phyloP scores from a whole-genome alignment of 768 basidiomycete genomes.

The Boletus sensibilis region DNA sequence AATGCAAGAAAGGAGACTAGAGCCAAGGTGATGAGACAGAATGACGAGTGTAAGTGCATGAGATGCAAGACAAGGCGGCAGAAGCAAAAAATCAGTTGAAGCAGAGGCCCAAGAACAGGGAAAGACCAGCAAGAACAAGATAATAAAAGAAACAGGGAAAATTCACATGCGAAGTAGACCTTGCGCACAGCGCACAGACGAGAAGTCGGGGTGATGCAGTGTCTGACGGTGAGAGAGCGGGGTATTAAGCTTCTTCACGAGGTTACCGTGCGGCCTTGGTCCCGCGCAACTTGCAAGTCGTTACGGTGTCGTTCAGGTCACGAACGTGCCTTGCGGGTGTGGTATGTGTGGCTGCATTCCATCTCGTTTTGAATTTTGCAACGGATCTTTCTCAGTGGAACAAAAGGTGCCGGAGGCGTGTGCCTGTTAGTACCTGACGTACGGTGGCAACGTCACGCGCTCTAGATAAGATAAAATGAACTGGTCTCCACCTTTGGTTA shows the following conservation, averaged over 20 bases:
- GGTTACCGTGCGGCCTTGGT: slow-evolving; percentile 15
- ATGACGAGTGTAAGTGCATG: slow-evolving; percentile 7
- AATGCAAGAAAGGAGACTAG: slow-evolving; percentile 12
- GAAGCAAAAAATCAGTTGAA: background rate
- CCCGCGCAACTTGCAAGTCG: background rate
- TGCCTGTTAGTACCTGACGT: no score
- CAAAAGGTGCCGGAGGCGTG: background rate
- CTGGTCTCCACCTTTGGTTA: no score
- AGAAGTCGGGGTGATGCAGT: background rate
- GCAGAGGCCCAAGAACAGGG: background rate
- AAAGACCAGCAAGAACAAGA: background rate
- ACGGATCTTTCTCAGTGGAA: background rate
- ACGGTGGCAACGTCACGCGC: background rate
- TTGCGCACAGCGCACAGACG: slow-evolving; percentile 3
- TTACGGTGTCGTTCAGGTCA: background rate
- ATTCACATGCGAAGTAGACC: slow-evolving; percentile 1
- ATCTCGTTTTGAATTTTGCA: background rate
- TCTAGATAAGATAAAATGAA: slow-evolving; percentile 11
- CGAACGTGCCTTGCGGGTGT: slow-evolving; percentile 6
- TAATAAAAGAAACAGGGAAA: background rate
- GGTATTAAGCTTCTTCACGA: slow-evolving; percentile 20
- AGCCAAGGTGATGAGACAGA: background rate
- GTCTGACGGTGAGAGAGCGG: slow-evolving; percentile 13
- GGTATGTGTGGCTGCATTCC: background rate
- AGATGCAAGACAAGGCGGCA: background rate